phyloP scores from a whole-genome alignment of 2,329 filamentous ascomycete genomes.

The Rhinocladiella similis region DNA sequence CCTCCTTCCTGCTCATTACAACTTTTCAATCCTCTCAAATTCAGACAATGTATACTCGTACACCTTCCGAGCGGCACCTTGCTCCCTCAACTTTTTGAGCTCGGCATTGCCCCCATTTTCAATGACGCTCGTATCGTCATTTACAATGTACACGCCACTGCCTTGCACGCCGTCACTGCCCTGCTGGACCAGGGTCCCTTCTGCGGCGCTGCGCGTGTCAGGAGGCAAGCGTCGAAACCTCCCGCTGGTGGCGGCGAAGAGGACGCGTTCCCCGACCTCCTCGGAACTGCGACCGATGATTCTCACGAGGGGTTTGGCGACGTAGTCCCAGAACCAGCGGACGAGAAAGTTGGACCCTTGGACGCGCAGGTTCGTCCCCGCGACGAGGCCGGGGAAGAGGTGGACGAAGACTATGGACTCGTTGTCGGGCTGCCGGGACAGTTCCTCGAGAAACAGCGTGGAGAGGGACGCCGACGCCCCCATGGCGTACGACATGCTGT shows the following conservation, averaged over 20 bases:
- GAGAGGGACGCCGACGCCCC: slow-evolving; percentile 53
- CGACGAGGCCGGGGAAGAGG: slow-evolving; percentile 49
- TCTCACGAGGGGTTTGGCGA: slow-evolving; percentile 9
- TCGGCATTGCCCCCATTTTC: slow-evolving; percentile 25
- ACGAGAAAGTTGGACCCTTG: slow-evolving; percentile 17
- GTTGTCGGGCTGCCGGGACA: slow-evolving; percentile 43
- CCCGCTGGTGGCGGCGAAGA: slow-evolving; percentile 43
- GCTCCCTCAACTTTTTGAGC: slow-evolving; percentile 32
- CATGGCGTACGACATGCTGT: slow-evolving; percentile 40
- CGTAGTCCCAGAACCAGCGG: slow-evolving; percentile 19
- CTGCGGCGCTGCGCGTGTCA: slow-evolving; percentile 16
- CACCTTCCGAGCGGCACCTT: slow-evolving; percentile 33
- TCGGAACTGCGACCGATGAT: slow-evolving; percentile 27
- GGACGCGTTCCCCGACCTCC: slow-evolving; percentile 49
- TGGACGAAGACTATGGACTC: slow-evolving; percentile 53
- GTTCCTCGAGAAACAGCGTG: slow-evolving; percentile 50
- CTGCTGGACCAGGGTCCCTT: slow-evolving; percentile 22
- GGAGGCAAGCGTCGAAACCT: slow-evolving; percentile 30
- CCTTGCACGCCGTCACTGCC: slow-evolving; percentile 30
- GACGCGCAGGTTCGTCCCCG: slow-evolving; percentile 40
- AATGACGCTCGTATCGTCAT: slow-evolving; percentile 30
- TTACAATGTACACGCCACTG: slow-evolving; percentile 34
- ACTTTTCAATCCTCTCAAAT: slow-evolving; percentile 20
- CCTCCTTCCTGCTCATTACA: background rate
- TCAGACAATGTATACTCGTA: slow-evolving; percentile 33